Evolutionary conservation across 352 stramenopile genomes (phyloP), one percentile per base, ranked within the genome.

Genomic region (Phytophthora hibernalis): DNA sequence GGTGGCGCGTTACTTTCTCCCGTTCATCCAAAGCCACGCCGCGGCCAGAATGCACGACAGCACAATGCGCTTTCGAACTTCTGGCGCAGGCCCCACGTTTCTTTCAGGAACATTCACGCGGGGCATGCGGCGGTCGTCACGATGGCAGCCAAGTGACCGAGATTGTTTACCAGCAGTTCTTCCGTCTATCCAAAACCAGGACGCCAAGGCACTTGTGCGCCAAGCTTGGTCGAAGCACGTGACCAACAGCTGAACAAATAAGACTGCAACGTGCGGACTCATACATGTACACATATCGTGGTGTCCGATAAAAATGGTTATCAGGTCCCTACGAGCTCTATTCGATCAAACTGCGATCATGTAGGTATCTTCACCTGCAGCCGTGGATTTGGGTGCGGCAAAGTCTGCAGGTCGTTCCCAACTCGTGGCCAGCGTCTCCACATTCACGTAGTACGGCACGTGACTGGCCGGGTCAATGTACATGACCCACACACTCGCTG

Each of bases 391-490:
- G 31, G 18, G 49, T 5, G 52, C 20, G 43, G 37, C 31, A 61
- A 78, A 74, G 24, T 68, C 65, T 0, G n/a, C 31, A 10, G 83
- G 77, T 21, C 63, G 55, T 45, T 89, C 74, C 83, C 83, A 90
- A 7, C 65, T 72, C 55, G 80, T 86, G 40, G 66, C 82, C 24
- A 79, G 47, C 18, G 82, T 90, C 9, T 55, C 38, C 3, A 83
- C 10, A 35, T 90, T 89, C 51, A 85, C 72, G 44, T 86, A 90
- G 69, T 89, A 90, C 18, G 76, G 67, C 26, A 60, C 56, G 18
- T 71, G 68, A 3, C 68, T 82, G 16, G 53, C 60, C 15, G 66
- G 57, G 48, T 92, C 82, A n/a, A 87, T 63, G 69, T 76, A 87
- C 64, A 70, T 70, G 52, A 76, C 53, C 80, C 79, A 89, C 26